Percentiles rank a stretch among this genome's conserved stretches.
Conservation (phyloP, 106 monocot species). For the Alisma plantagoaquatica region DNA sequence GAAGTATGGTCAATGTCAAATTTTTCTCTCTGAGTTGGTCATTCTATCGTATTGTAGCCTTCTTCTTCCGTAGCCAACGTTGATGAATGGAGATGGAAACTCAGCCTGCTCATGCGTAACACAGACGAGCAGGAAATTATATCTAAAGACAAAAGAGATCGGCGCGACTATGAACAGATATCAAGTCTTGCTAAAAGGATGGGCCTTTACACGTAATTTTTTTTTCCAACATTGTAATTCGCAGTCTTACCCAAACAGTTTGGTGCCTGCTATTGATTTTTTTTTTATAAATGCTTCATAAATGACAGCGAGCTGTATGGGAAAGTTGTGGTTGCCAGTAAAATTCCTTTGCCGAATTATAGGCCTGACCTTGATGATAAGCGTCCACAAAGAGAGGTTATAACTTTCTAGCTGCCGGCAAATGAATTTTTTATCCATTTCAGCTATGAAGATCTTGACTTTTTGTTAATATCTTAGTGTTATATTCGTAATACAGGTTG, state of each 20-base stretch:
- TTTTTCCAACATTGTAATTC: background rate
- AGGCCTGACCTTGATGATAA: constrained; percentile 98
- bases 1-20: background rate
- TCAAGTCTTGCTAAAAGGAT: constrained; percentile 80
- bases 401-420: background rate
- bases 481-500: constrained; percentile 56
- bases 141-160: constrained; percentile 86
- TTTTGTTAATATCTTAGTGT: too few species aligned
- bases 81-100: constrained; percentile 99
- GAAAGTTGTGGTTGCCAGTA: constrained; percentile 90
- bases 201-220: constrained; percentile 79
- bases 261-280: background rate
- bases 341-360: constrained; percentile 93
- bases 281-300: background rate
- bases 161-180: constrained; percentile 97
- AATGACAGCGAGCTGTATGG: constrained; percentile 72
- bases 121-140: constrained; percentile 82
- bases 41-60: constrained; percentile 25
- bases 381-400: constrained; percentile 94
- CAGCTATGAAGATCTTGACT: background rate
- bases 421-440: background rate
- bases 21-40: background rate
- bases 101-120: constrained; percentile 82
- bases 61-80: constrained; percentile 96
- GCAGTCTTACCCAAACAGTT: background rate